These are phyloP conservation scores for Chytriomyces sp. DNA, from an alignment of 192 early-diverging fungal genomes.

Conservation along the genomic window DNA sequence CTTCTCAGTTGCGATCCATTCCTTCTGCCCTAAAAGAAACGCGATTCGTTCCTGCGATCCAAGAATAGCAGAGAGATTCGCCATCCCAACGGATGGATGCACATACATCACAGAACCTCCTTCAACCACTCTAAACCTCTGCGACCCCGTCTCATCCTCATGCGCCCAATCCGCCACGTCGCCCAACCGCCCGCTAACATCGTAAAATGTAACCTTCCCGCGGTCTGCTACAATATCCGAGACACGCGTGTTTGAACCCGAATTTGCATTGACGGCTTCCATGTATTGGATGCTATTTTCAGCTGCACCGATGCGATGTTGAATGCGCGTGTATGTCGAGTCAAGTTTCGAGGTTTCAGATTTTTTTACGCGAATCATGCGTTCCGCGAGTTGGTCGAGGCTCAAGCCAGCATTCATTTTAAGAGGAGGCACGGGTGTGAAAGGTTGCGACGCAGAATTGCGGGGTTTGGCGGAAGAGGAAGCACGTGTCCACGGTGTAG, in stretches of 20 bases:
- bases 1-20: constrained; percentile 11
- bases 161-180: constrained; percentile 7
- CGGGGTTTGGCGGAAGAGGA: neutral
- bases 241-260: neutral
- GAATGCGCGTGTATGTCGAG: neutral
- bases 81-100: constrained; percentile 4
- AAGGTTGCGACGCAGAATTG: neutral
- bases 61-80: neutral
- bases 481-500: neutral
- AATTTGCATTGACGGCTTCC: neutral
- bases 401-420: neutral
- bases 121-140: neutral
- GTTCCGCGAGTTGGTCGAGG: constrained; percentile 22
- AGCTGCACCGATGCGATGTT: constrained; percentile 9
- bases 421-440: neutral
- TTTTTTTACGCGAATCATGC: constrained; percentile 30
- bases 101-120: neutral
- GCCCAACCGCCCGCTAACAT: neutral
- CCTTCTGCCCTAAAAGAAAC: neutral
- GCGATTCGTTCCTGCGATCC: neutral
- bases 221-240: neutral
- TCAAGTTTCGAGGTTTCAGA: constrained; percentile 6
- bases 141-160: constrained; percentile 20
- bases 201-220: constrained; percentile 12
- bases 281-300: neutral